Evolutionary conservation across 78 protist species (phyloP), one percentile per base, ranked within the genome.

Genomic region (Speleostelium caveatum): DNA sequence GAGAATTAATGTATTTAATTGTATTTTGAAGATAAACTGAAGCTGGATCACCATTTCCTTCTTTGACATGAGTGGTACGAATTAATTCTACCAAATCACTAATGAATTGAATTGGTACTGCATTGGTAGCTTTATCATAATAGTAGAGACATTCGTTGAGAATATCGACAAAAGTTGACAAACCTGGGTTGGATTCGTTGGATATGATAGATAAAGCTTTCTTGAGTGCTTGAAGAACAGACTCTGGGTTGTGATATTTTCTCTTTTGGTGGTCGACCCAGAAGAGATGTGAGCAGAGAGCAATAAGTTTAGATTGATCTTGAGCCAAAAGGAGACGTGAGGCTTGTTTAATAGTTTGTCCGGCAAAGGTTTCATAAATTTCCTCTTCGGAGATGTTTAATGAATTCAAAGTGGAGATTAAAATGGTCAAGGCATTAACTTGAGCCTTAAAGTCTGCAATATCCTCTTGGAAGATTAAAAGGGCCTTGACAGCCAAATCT

Each of bases 241-340:
- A 68, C 0, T 75, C 79, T 71, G 71, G 85, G 49, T 86, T 62
- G 30, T 76, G 26, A 68, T 86, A 73, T 86, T 86, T 75, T 45
- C 87, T 61, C 51, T 53, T 58, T 5, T 36, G 60, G 58, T 83
- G 42, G 35, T 42, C 95, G 17, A 92, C 86, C 98, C 97, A 95
- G 95, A 97, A 98, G 5, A 98, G 60, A 51, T 96, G 94, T 0
- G 98, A 53, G 73, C 86, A 65, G 7, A 71, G 3, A n/a, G 59
- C 36, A n/a, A 95, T 93, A 24, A 93, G 87, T 39, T 97, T 95
- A 75, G 96, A 66, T 93, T 98, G 99, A 87, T 98, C 99, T 35
- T 95, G 96, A 66, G 95, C 91, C 61, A 93, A 77, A 38, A 97
- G 88, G 7, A 41, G 86, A 36, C 59, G 86, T 17, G 92, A 69